phyloP scores from a whole-genome alignment of 257 asterid genomes.

The Fraxinus anomala region DNA sequence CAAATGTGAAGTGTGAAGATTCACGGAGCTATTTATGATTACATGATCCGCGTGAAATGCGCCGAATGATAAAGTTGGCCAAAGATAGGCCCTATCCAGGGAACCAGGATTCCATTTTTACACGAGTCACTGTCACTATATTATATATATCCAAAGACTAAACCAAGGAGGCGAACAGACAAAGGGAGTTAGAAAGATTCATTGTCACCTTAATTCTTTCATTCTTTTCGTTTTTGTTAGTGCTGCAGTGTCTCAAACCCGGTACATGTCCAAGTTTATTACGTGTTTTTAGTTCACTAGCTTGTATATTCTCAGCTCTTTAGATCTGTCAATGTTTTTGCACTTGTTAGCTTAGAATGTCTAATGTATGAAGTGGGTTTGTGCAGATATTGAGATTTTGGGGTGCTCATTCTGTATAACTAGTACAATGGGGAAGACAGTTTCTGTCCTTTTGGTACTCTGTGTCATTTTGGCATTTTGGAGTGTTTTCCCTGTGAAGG shows the following conservation, averaged over 20 bases:
- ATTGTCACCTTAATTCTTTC: neutral
- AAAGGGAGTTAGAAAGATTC: neutral
- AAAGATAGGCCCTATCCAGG: constrained; percentile 10
- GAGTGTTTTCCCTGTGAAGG: constrained; percentile 48
- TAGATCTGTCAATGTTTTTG: neutral
- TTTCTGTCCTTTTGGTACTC: constrained; percentile 29
- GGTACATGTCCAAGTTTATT: neutral
- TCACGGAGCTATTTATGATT: constrained; percentile 3
- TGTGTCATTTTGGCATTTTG: constrained; percentile 48
- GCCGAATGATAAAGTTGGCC: constrained; percentile 24
- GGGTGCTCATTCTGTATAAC: constrained; percentile 18
- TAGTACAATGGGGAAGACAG: constrained; percentile 48
- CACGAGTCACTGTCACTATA: neutral
- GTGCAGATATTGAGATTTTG: constrained; percentile 42
- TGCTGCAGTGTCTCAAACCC: neutral
- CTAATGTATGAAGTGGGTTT: neutral
- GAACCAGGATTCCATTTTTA: neutral
- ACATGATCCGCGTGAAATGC: constrained; percentile 26
- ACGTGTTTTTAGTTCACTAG: neutral
- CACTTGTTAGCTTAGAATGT: neutral
- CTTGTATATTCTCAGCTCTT: neutral
- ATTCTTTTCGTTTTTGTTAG: neutral
- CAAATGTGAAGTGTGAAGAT: neutral
- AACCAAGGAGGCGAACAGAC: neutral
- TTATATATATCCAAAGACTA: neutral